A percentile compares a stretch with the other conserved stretches of the same genome.
phyloP scores from a whole-genome alignment of 345 rosid species.

The Hibiscus syriacus region DNA sequence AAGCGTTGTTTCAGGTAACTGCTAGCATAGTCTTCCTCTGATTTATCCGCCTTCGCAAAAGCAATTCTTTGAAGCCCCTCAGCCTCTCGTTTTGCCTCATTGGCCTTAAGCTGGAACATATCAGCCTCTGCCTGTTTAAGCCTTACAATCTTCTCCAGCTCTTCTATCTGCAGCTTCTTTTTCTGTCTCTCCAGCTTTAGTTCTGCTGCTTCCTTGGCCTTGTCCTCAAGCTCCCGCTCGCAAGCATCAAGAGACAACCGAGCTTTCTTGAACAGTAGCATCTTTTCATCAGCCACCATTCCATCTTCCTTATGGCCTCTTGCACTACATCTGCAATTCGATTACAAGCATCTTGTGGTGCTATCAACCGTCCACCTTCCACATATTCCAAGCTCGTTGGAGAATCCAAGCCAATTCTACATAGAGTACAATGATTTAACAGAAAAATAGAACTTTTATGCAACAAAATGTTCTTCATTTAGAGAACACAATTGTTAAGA shows the following conservation, averaged over 20 bases:
- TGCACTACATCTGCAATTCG: slow-evolving; percentile 91
- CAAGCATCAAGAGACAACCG: slow-evolving; percentile 70
- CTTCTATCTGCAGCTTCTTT: slow-evolving; percentile 82
- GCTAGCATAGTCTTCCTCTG: slow-evolving; percentile 92
- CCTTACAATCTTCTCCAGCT: slow-evolving; percentile 87
- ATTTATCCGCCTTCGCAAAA: slow-evolving; percentile 78
- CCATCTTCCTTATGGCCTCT: slow-evolving; percentile 95
- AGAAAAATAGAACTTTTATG: neutral
- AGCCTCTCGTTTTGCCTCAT: slow-evolving; percentile 84
- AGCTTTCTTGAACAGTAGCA: slow-evolving; percentile 88
- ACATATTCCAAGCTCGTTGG: slow-evolving; percentile 77
- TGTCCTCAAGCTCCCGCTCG: slow-evolving; percentile 88
- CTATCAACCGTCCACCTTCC: slow-evolving; percentile 75
- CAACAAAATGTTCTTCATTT: neutral
- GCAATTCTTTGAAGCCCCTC: slow-evolving; percentile 84
- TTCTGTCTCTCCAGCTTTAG: slow-evolving; percentile 68
- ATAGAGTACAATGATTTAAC: slow-evolving; percentile 1
- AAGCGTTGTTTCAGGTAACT: slow-evolving; percentile 80
- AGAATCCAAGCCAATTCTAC: slow-evolving; percentile 86
- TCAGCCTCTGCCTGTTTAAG: slow-evolving; percentile 97
- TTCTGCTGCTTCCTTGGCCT: slow-evolving; percentile 81
- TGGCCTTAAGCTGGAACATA: slow-evolving; percentile 96
- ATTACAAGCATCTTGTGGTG: slow-evolving; percentile 96
- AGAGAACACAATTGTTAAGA: neutral
- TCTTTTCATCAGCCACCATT: slow-evolving; percentile 97